phyloP scores from a whole-genome alignment of 768 basidiomycete species.

The Naganishia randhawae region DNA sequence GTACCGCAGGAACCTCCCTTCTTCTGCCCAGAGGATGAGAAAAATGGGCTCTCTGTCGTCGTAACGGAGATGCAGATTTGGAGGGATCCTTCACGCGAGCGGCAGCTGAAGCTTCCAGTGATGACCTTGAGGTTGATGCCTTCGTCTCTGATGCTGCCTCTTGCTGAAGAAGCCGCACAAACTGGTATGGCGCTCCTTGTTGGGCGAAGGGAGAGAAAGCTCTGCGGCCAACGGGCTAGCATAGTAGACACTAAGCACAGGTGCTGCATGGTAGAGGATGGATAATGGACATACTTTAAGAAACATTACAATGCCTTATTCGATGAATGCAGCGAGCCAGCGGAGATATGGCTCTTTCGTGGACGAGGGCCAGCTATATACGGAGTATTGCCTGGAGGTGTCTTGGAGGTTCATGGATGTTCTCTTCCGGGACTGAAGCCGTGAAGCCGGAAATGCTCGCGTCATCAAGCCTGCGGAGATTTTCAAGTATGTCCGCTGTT shows the following conservation, averaged over 20 bases:
- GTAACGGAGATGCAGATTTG: conserved; percentile 9
- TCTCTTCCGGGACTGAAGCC: not conserved
- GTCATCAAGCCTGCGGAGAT: not conserved
- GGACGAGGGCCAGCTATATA: no score
- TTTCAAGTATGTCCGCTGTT: not conserved
- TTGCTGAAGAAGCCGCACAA: conserved; percentile 10
- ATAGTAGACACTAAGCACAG: not conserved
- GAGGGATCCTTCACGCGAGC: conserved; percentile 1
- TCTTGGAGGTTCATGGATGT: not conserved
- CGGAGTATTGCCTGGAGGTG: not conserved
- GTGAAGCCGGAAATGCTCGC: not conserved
- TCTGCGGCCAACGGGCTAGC: conserved; percentile 1
- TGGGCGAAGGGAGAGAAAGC: not conserved
- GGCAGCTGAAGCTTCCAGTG: not conserved
- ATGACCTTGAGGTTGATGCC: not conserved
- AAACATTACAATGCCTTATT: not conserved
- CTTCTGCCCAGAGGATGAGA: conserved; percentile 1
- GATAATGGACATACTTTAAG: not conserved
- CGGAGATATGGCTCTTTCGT: not conserved
- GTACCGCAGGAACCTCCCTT: conserved; percentile 3
- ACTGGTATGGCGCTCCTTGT: not conserved
- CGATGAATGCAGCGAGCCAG: not conserved
- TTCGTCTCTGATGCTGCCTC: not conserved
- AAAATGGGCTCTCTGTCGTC: conserved; percentile 13
- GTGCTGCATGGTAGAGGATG: not conserved